Conservation (phyloP, 2,329 filamentous ascomycete genomes). For the Helotiales sp. region DNA sequence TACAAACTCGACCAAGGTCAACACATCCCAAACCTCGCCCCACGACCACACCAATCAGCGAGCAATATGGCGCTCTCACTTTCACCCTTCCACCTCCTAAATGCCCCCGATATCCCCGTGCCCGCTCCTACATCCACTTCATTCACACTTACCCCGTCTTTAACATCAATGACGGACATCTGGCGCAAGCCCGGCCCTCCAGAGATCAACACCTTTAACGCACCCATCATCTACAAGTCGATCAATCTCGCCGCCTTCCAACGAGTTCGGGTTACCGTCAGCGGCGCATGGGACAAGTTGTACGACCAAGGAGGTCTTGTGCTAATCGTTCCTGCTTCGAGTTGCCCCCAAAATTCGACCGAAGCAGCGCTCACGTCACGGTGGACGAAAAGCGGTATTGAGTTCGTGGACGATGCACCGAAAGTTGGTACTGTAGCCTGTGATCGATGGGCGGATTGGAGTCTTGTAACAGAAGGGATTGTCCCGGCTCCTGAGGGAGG, state of each 20-base stretch:
- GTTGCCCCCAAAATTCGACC: not conserved
- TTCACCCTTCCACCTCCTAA: not conserved
- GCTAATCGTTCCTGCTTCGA: not conserved
- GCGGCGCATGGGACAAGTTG: not conserved
- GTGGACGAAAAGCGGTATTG: not conserved
- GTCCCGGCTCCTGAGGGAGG: not conserved
- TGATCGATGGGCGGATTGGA: not conserved
- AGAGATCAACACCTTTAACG: not conserved
- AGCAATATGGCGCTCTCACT: not conserved
- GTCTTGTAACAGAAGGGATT: not conserved
- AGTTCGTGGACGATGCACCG: not conserved
- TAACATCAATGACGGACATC: not conserved
- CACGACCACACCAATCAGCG: not conserved
- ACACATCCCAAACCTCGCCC: not conserved
- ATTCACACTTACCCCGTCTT: not conserved
- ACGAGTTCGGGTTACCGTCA: not conserved
- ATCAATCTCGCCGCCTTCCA: not conserved
- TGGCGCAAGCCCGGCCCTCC: not conserved
- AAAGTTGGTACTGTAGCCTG: not conserved
- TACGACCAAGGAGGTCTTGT: not conserved
- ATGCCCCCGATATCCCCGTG: not conserved
- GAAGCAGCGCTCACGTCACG: not conserved
- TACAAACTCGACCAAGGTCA: not conserved
- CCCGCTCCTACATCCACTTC: not conserved
- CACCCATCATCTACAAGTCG: not conserved